These are phyloP conservation scores for Solanum sejunctum DNA, from an alignment of 257 asterid species.

Conservation along the genomic window DNA sequence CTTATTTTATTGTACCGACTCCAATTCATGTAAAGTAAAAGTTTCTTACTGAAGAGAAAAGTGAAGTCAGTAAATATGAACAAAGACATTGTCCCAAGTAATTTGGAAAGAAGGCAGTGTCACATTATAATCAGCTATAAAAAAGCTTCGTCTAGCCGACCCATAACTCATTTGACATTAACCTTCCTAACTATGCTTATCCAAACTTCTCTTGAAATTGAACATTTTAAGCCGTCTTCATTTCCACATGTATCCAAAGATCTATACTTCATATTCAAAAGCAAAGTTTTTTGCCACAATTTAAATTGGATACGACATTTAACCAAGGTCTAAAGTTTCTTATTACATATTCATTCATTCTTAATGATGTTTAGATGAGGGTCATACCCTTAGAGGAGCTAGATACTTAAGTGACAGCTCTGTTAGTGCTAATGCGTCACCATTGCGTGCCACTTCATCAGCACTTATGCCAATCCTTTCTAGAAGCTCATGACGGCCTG, in stretches of 20 bases:
- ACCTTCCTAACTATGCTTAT: neutral
- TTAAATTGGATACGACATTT: neutral
- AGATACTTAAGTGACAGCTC: constrained; percentile 74
- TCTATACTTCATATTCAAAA: neutral
- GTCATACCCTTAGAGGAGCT: constrained; percentile 70
- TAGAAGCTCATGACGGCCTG: constrained; percentile 91
- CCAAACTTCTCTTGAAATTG: neutral
- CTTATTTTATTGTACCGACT: neutral
- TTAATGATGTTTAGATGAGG: neutral
- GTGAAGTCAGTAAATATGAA: neutral
- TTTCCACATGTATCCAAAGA: neutral
- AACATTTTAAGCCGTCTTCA: neutral
- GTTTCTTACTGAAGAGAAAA: neutral
- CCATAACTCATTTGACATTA: neutral
- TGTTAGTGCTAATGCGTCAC: constrained; percentile 66
- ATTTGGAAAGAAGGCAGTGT: neutral
- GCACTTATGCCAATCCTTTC: constrained; percentile 60
- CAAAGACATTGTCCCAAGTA: neutral
- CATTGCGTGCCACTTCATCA: constrained; percentile 66
- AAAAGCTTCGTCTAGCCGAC: neutral
- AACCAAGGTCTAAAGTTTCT: neutral
- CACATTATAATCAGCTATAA: neutral
- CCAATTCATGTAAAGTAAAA: neutral
- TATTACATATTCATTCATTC: neutral
- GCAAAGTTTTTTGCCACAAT: neutral